These are phyloP conservation scores for Rhazya stricta DNA, from an alignment of 257 asterid species.

Conservation along the genomic window DNA sequence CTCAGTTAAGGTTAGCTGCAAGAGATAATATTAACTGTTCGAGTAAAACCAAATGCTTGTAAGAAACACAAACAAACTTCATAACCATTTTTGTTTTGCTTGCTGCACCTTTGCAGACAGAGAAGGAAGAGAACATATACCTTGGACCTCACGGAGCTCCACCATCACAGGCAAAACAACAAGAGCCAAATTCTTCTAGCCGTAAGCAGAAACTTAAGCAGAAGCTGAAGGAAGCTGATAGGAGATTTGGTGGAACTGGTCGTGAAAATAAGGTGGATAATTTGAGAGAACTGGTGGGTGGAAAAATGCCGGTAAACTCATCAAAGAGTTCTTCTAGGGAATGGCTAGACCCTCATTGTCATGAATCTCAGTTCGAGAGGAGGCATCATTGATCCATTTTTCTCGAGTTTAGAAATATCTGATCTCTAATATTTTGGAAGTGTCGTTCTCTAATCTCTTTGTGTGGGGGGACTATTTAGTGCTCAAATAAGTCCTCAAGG, in stretches of 20 bases:
- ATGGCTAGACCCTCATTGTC: slow-evolving; percentile 97
- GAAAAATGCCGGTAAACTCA: slow-evolving; percentile 36
- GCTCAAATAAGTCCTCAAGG: slow-evolving; percentile 17
- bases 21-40: not conserved
- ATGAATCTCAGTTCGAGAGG: slow-evolving; percentile 72
- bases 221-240: slow-evolving; percentile 78
- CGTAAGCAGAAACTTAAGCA: slow-evolving; percentile 77
- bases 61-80: not conserved
- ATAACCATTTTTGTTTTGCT: not conserved
- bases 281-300: slow-evolving; percentile 85
- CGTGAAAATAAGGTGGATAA: slow-evolving; percentile 75
- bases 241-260: slow-evolving; percentile 49
- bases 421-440: slow-evolving; percentile 1
- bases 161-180: slow-evolving; percentile 69
- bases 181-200: slow-evolving; percentile 42
- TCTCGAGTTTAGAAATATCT: not conserved
- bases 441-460: not conserved
- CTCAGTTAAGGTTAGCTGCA: slow-evolving; percentile 41
- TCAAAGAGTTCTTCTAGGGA: slow-evolving; percentile 58
- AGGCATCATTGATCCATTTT: slow-evolving; percentile 25
- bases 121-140: slow-evolving; percentile 66
- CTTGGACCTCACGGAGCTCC: slow-evolving; percentile 98
- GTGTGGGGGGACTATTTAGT: not conserved
- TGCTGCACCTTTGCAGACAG: slow-evolving; percentile 31
- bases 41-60: not conserved